Percentiles rank a stretch among this genome's conserved stretches.
phyloP scores from a whole-genome alignment of 2,329 filamentous ascomycete genomes.

The Talaromyces albobiverticillius region DNA sequence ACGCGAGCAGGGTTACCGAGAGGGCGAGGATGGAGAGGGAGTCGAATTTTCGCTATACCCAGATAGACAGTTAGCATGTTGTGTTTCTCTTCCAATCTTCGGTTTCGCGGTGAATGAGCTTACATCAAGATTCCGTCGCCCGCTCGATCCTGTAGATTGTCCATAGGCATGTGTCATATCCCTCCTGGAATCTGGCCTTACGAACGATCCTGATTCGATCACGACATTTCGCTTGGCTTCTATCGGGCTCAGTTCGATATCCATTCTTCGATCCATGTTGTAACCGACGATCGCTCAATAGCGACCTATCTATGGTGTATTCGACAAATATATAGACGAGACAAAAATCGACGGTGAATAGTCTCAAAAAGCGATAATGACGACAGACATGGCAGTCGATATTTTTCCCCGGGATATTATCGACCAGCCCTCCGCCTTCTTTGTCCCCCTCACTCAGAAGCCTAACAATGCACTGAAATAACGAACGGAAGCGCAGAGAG shows the following conservation, averaged over 20 bases:
- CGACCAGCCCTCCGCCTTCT: not conserved
- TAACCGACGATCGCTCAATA: too few species aligned
- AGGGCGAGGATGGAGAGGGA: conserved; percentile 38
- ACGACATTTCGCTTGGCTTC: conserved; percentile 8
- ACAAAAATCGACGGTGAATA: not conserved
- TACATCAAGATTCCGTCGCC: conserved; percentile 22
- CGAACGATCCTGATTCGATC: not conserved
- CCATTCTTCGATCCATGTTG: conserved; percentile 5
- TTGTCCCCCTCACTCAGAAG: not conserved
- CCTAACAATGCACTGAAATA: too few species aligned
- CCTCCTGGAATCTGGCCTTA: not conserved
- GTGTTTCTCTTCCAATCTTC: conserved; percentile 5
- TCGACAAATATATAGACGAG: not conserved
- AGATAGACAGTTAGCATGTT: not conserved
- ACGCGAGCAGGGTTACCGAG: conserved; percentile 35
- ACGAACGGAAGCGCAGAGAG: too few species aligned
- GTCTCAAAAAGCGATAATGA: not conserved
- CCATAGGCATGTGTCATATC: conserved; percentile 10
- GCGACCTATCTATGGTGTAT: too few species aligned
- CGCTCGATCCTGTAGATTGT: conserved; percentile 22
- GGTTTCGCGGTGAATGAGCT: conserved; percentile 1
- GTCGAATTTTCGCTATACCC: conserved; percentile 22
- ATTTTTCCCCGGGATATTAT: not conserved
- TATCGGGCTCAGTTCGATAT: conserved; percentile 10
- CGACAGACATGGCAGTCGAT: not conserved